Evolutionary conservation across 2,329 filamentous ascomycete species (phyloP).

Genomic region (Aspergillus sp.): DNA sequence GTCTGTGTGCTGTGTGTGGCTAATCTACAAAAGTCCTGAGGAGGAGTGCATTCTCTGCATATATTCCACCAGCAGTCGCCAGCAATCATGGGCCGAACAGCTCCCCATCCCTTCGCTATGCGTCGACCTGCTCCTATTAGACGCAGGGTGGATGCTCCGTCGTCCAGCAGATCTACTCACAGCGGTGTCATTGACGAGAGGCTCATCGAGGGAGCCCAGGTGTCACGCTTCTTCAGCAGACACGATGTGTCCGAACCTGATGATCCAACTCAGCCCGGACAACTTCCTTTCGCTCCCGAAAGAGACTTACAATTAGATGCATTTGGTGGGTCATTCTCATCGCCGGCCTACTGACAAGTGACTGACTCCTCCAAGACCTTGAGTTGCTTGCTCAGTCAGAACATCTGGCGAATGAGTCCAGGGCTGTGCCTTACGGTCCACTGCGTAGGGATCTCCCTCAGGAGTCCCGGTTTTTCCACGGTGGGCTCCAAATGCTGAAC

Average conservation of each 20-base stretch:
- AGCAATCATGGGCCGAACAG: slow-evolving; percentile 17
- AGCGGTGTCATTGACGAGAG: slow-evolving; percentile 21
- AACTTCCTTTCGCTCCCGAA: slow-evolving; percentile 10
- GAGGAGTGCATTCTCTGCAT: too few species aligned
- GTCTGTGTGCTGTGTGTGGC: too few species aligned
- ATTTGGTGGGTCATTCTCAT: slow-evolving; percentile 43
- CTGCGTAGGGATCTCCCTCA: slow-evolving; percentile 1
- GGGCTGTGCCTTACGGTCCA: not conserved
- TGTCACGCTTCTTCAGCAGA: slow-evolving; percentile 6
- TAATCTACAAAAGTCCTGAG: too few species aligned
- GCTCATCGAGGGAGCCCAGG: slow-evolving; percentile 24
- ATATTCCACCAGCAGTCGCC: not conserved
- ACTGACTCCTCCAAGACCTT: slow-evolving; percentile 26
- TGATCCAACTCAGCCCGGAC: not conserved
- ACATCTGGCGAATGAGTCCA: slow-evolving; percentile 9
- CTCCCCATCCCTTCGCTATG: slow-evolving; percentile 6
- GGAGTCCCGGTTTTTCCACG: slow-evolving; percentile 27
- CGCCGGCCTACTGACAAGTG: not conserved
- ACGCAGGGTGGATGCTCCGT: slow-evolving; percentile 7
- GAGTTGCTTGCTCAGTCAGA: slow-evolving; percentile 37
- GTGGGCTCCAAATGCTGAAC: slow-evolving; percentile 18
- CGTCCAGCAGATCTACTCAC: slow-evolving; percentile 4
- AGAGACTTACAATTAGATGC: slow-evolving; percentile 43
- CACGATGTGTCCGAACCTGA: not conserved
- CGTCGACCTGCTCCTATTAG: slow-evolving; percentile 10